These are phyloP conservation scores for Pilatotrama ljubarskyi DNA, from an alignment of 768 basidiomycete genomes.

Conservation along the genomic window DNA sequence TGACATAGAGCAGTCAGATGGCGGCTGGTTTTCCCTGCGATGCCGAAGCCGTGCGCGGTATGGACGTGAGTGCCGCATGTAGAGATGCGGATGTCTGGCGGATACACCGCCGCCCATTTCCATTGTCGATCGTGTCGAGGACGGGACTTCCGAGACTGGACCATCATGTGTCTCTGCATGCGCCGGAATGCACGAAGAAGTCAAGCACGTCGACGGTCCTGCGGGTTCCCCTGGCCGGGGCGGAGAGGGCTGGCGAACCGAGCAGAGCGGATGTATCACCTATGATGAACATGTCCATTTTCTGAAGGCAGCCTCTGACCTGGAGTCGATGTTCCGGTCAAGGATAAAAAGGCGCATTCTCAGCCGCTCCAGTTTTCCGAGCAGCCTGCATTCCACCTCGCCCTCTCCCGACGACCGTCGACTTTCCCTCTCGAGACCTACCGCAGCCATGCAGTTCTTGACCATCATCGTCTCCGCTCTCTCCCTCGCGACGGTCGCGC, in stretches of 20 bases:
- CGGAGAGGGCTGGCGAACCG: not conserved
- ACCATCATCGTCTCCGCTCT: conserved; percentile 13
- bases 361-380: not conserved
- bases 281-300: not conserved
- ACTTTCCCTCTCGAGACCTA: not conserved
- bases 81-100: not conserved
- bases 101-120: not conserved
- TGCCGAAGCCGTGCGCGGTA: too few relatives aligned
- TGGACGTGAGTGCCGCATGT: too few relatives aligned
- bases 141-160: not conserved
- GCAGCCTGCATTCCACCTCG: not conserved
- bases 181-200: conserved; percentile 2
- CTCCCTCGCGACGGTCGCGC: conserved; percentile 10
- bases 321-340: too few relatives aligned
- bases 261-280: not conserved
- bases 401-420: not conserved
- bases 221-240: conserved; percentile 5
- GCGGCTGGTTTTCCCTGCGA: too few relatives aligned
- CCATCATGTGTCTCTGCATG: not conserved
- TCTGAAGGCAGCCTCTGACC: not conserved
- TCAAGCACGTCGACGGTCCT: not conserved
- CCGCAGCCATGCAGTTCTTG: conserved; percentile 17
- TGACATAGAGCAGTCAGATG: too few relatives aligned
- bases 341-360: not conserved
- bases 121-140: not conserved